phyloP scores from a whole-genome alignment of 1,284 basidiomycete genomes.

The Tranzscheliella williamsii region DNA sequence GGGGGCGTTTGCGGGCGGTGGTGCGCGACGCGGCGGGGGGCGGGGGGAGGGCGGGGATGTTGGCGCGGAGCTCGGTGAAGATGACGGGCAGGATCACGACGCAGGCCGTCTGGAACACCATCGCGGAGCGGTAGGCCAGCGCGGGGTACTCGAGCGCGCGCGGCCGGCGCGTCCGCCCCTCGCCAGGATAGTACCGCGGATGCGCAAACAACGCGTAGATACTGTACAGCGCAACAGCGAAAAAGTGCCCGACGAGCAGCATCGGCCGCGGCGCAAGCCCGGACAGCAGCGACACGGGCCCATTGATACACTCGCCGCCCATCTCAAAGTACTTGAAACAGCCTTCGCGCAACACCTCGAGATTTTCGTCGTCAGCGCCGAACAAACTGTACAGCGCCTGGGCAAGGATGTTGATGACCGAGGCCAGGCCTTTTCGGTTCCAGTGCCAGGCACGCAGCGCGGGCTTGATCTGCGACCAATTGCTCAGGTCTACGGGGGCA shows the following conservation, averaged over 20 bases:
- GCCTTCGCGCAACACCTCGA: constrained; percentile 83
- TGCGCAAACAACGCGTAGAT: constrained; percentile 80
- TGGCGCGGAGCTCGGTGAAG: constrained; percentile 52
- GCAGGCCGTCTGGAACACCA: constrained; percentile 58
- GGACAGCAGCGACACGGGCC: constrained; percentile 70
- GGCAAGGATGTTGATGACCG: constrained; percentile 59
- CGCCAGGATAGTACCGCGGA: constrained; percentile 12
- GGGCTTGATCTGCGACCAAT: constrained; percentile 44
- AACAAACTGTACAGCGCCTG: constrained; percentile 59
- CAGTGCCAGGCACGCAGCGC: constrained; percentile 57
- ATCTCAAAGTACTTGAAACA: constrained; percentile 98
- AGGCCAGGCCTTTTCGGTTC: constrained; percentile 52
- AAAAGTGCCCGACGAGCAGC: constrained; percentile 88
- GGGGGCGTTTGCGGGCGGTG: background rate
- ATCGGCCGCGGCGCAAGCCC: constrained; percentile 73
- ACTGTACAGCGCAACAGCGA: constrained; percentile 88
- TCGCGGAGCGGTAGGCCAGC: constrained; percentile 31
- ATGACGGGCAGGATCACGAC: constrained; percentile 58
- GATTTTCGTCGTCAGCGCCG: constrained; percentile 67
- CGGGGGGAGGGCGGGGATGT: constrained; percentile 21
- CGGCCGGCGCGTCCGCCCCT: constrained; percentile 11
- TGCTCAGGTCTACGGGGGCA: constrained; percentile 26
- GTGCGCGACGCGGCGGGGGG: background rate
- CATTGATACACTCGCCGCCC: constrained; percentile 84
- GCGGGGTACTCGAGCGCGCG: constrained; percentile 41